Conservation (phyloP, 2,329 filamentous ascomycete species). For the Colletotrichum limetticola region DNA sequence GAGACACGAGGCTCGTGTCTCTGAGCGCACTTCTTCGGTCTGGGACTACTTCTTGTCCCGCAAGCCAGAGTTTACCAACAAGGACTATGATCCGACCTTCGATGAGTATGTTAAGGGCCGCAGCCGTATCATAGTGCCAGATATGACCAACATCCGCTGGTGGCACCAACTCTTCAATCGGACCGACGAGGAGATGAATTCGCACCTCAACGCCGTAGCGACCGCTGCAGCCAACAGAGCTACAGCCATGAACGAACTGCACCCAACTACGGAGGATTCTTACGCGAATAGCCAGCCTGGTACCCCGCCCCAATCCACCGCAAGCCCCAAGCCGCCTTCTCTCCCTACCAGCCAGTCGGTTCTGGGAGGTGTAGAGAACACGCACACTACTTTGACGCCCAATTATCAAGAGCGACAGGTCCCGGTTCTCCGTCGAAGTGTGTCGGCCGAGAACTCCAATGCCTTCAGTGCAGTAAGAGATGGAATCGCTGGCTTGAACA, state of each 20-base stretch:
- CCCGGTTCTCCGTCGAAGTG: conserved; percentile 53
- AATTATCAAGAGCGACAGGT: conserved; percentile 39
- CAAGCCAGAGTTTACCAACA: conserved; percentile 83
- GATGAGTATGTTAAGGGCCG: conserved; percentile 84
- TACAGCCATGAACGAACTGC: conserved; percentile 42
- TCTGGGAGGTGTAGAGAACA: conserved; percentile 68
- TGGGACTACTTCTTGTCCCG: conserved; percentile 96
- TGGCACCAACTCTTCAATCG: conserved; percentile 91
- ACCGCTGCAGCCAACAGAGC: conserved; percentile 55
- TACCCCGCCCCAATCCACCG: conserved; percentile 37
- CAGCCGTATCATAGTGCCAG: conserved; percentile 86
- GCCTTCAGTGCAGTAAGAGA: conserved; percentile 59
- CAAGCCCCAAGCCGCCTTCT: conserved; percentile 52
- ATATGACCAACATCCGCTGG: conserved; percentile 84
- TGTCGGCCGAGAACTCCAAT: conserved; percentile 56
- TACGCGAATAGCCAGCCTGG: conserved; percentile 40
- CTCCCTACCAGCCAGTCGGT: conserved; percentile 61
- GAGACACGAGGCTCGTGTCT: conserved; percentile 74
- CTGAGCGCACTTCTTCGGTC: conserved; percentile 82
- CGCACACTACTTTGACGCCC: conserved; percentile 62
- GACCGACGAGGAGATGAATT: conserved; percentile 93
- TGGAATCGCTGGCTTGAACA: conserved; percentile 57
- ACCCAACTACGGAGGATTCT: conserved; percentile 36
- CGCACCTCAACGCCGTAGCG: conserved; percentile 64
- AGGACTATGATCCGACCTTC: conserved; percentile 77